These are phyloP conservation scores for Bryopsis sp. DNA, from an alignment of 139 green algal species.

Conservation along the genomic window DNA sequence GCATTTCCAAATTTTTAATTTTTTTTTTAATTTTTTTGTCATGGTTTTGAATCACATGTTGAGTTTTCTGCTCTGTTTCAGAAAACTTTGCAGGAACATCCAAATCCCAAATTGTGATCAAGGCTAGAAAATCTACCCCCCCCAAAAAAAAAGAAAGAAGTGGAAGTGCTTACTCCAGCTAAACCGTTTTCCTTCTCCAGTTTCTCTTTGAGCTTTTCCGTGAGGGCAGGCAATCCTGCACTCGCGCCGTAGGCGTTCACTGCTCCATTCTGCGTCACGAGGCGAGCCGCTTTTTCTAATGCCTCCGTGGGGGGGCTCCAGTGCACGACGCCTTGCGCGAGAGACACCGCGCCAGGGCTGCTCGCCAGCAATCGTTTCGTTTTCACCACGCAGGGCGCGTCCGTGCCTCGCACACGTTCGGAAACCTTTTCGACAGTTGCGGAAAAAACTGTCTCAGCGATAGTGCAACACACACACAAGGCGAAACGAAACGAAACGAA, in stretches of 20 bases:
- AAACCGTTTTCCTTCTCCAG: conserved; percentile 62
- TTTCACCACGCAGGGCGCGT: conserved; percentile 62
- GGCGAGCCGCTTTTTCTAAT: conserved; percentile 31
- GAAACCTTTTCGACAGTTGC: too few relatives aligned
- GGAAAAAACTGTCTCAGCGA: too few relatives aligned
- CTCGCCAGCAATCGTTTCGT: conserved; percentile 49
- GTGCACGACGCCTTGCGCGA: conserved; percentile 77
- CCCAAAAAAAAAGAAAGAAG: background rate
- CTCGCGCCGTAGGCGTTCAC: conserved; percentile 56
- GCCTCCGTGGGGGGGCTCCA: conserved; percentile 64
- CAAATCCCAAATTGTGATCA: too few relatives aligned
- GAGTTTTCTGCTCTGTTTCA: too few relatives aligned
- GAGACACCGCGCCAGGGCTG: conserved; percentile 34
- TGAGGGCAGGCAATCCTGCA: conserved; percentile 64
- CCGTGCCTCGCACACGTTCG: conserved; percentile 46
- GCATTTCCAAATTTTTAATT: too few relatives aligned
- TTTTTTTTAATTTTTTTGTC: too few relatives aligned
- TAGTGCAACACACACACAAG: too few relatives aligned
- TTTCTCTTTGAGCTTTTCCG: conserved; percentile 62
- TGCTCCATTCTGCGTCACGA: background rate
- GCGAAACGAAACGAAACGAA: too few relatives aligned
- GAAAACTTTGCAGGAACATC: too few relatives aligned
- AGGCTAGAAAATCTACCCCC: too few relatives aligned
- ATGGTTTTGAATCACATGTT: too few relatives aligned
- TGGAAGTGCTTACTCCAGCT: conserved; percentile 25